Percentiles rank a stretch among this genome's conserved stretches.
Conservation (phyloP, 78 protist species). For the Chrysochromulina tobinii region DNA sequence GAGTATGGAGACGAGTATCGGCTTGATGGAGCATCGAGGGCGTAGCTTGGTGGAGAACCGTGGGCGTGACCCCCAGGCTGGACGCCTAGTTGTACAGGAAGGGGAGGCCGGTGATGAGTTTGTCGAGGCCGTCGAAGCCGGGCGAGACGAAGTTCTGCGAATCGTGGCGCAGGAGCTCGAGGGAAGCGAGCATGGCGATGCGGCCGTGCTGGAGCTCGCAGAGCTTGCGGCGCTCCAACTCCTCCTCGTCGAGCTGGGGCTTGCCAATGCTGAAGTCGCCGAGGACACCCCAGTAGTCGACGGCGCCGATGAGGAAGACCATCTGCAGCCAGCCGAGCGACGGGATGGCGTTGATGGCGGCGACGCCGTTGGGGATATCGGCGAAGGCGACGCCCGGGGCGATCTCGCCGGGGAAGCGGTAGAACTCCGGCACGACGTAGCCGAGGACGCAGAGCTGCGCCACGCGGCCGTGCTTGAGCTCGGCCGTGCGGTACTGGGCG, state of each 20-base stretch:
- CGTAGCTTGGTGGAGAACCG: no score
- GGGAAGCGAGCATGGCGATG: not conserved
- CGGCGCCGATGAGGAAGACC: slow-evolving; percentile 19
- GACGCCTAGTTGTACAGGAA: not conserved
- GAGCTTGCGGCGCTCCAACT: not conserved
- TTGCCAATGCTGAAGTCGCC: not conserved
- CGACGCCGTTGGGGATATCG: slow-evolving; percentile 23
- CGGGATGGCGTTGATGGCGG: slow-evolving; percentile 3
- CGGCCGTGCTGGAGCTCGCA: slow-evolving; percentile 21
- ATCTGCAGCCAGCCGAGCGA: slow-evolving; percentile 9
- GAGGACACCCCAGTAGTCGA: slow-evolving; percentile 3
- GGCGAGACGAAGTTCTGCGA: not conserved
- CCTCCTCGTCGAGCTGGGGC: not conserved
- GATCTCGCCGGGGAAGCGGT: slow-evolving; percentile 20
- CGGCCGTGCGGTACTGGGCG: slow-evolving; percentile 27
- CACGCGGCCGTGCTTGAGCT: slow-evolving; percentile 23
- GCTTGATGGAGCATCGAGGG: no score
- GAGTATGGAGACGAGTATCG: no score
- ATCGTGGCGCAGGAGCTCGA: slow-evolving; percentile 28
- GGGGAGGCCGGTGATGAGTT: slow-evolving; percentile 14
- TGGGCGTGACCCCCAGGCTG: no score
- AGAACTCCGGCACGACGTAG: slow-evolving; percentile 6
- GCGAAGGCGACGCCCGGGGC: not conserved
- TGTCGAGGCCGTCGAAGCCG: slow-evolving; percentile 18
- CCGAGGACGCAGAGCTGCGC: slow-evolving; percentile 11